Evolutionary conservation across 2,329 filamentous ascomycete species (phyloP).

Genomic region (Alternaria metachromatica): DNA sequence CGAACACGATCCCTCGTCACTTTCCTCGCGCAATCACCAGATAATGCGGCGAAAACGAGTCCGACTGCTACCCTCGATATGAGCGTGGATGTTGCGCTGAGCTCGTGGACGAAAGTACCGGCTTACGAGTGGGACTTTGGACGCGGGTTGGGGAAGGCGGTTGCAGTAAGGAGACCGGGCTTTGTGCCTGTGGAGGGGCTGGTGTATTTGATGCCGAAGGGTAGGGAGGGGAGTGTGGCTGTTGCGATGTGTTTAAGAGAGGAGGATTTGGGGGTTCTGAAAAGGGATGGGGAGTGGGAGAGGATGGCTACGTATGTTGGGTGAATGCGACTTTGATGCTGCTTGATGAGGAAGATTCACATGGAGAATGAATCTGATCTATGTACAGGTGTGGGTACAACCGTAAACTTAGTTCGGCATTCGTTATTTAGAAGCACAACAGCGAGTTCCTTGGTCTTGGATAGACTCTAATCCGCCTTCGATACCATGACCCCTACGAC

Average conservation of each 20-base stretch:
- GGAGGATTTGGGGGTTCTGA: constrained; percentile 50
- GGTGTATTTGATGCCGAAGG: constrained; percentile 52
- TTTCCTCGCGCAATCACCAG: constrained; percentile 40
- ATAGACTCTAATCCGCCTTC: too few species aligned
- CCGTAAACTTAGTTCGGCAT: too few species aligned
- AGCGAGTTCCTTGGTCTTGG: too few species aligned
- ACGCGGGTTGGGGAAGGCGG: constrained; percentile 55
- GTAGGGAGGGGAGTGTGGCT: constrained; percentile 52
- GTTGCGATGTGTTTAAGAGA: constrained; percentile 56
- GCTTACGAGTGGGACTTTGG: constrained; percentile 58
- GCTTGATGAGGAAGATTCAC: too few species aligned
- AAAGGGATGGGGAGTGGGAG: background rate
- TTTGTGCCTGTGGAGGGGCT: constrained; percentile 58
- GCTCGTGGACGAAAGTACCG: constrained; percentile 61
- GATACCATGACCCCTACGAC: too few species aligned
- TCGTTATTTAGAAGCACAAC: too few species aligned
- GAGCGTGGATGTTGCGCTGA: constrained; percentile 57
- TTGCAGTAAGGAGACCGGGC: constrained; percentile 56
- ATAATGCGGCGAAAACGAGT: constrained; percentile 45
- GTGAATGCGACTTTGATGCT: background rate
- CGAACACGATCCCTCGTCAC: constrained; percentile 51
- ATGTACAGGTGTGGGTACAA: too few species aligned
- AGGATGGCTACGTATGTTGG: background rate
- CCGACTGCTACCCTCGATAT: constrained; percentile 31
- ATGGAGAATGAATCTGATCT: too few species aligned